A percentile compares a stretch with the other conserved stretches of the same genome.
Evolutionary conservation across 208 protist species (phyloP).

Genomic region (Leishmania tarentolae): DNA sequence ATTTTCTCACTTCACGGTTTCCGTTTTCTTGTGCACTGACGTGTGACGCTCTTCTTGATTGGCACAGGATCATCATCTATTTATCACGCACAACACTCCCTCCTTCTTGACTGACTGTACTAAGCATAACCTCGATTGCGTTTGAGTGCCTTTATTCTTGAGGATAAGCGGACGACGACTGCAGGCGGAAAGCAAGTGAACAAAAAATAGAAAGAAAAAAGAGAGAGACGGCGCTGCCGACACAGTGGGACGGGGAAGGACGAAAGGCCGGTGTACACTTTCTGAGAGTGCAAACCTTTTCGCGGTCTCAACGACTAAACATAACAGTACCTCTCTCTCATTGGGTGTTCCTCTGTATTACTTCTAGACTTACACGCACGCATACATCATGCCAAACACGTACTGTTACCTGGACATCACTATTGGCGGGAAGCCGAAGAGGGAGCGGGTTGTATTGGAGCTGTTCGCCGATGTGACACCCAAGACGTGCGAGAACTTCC

Average conservation of each 20-base stretch:
- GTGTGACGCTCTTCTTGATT: background rate
- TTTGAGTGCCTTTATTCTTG: background rate
- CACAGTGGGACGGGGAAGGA: background rate
- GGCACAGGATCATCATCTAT: constrained; percentile 6
- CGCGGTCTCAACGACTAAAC: background rate
- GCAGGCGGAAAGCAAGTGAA: background rate
- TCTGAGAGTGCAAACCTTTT: background rate
- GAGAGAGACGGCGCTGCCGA: background rate
- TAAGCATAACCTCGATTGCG: background rate
- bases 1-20: background rate
- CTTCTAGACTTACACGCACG: background rate
- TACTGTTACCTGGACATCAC: constrained; percentile 90
- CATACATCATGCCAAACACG: constrained; percentile 29
- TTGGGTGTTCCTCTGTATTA: background rate
- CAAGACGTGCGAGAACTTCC: constrained; percentile 96
- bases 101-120: background rate
- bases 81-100: background rate
- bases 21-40: background rate
- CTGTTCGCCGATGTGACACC: constrained; percentile 93
- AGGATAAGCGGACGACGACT: background rate
- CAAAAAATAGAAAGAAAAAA: background rate
- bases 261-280: background rate
- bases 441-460: constrained; percentile 90
- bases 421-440: constrained; percentile 68
- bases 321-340: background rate